These are phyloP conservation scores for Beta corolliflora DNA, from an alignment of 179 eudicot genomes.

Conservation along the genomic window DNA sequence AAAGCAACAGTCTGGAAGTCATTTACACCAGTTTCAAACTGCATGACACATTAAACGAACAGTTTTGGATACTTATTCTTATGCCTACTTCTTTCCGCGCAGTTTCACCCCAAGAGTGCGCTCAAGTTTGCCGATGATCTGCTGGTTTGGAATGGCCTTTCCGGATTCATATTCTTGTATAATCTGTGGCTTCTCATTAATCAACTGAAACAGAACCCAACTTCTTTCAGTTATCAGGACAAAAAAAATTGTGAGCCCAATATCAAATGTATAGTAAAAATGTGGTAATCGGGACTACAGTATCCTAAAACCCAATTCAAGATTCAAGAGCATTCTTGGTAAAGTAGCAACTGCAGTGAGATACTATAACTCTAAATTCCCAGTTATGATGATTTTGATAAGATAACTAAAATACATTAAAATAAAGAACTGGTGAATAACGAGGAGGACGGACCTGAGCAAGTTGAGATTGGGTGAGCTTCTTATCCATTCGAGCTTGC, in stretches of 20 bases:
- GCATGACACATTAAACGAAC: conserved; percentile 16
- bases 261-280: not conserved
- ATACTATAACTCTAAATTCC: not conserved
- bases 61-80: not conserved
- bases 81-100: conserved; percentile 81
- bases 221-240: not conserved
- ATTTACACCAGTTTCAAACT: conserved; percentile 33
- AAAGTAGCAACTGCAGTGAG: not conserved
- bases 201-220: conserved; percentile 52
- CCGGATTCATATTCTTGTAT: conserved; percentile 99
- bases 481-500: conserved; percentile 94
- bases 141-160: conserved; percentile 98
- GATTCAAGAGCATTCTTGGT: not conserved
- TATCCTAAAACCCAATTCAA: not conserved
- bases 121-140: conserved; percentile 90
- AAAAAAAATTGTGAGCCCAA: not conserved
- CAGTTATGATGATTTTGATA: not conserved
- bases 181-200: conserved; percentile 98
- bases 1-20: conserved; percentile 29
- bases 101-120: conserved; percentile 95
- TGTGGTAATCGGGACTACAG: not conserved
- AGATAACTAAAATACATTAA: not conserved
- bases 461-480: conserved; percentile 97
- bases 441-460: conserved; percentile 64
- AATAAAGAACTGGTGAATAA: not conserved